Conservation (phyloP, 139 green algal species). For the Chlamydomonas schloesseri region DNA sequence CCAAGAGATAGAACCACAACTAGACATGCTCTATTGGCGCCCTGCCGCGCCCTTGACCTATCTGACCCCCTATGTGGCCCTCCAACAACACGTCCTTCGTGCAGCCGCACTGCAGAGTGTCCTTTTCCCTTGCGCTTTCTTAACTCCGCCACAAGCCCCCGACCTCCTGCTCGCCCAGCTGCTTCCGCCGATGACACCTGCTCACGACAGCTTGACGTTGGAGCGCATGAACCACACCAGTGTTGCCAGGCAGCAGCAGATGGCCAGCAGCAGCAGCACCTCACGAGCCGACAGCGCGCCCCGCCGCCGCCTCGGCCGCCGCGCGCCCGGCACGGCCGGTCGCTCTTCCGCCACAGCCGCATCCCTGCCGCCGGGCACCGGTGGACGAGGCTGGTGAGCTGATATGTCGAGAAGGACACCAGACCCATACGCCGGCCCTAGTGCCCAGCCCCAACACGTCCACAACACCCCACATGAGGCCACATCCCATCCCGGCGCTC, state of each 20-base stretch:
- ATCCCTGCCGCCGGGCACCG: conserved; percentile 39
- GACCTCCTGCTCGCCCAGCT: background rate
- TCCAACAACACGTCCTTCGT: too few species aligned
- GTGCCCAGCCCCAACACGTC: too few species aligned
- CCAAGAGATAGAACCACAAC: too few species aligned
- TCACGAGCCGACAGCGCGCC: conserved; percentile 3
- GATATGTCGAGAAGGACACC: too few species aligned
- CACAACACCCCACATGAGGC: too few species aligned
- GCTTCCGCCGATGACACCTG: too few species aligned
- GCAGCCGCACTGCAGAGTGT: too few species aligned
- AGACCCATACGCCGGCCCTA: background rate
- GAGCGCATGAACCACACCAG: conserved; percentile 46
- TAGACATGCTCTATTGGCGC: too few species aligned
- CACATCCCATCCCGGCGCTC: background rate
- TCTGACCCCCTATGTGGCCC: too few species aligned
- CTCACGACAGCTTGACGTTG: conserved; percentile 26
- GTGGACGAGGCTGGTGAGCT: too few species aligned
- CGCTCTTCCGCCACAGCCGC: conserved; percentile 7
- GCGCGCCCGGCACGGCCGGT: conserved; percentile 14
- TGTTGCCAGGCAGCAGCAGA: conserved; percentile 40
- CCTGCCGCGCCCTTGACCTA: too few species aligned
- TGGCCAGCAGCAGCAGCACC: conserved; percentile 22
- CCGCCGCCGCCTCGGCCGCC: conserved; percentile 29
- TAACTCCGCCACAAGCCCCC: background rate
- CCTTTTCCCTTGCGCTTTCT: too few species aligned